Conservation (phyloP, 805 yeast genomes). For the Yarrowia hollandica region DNA sequence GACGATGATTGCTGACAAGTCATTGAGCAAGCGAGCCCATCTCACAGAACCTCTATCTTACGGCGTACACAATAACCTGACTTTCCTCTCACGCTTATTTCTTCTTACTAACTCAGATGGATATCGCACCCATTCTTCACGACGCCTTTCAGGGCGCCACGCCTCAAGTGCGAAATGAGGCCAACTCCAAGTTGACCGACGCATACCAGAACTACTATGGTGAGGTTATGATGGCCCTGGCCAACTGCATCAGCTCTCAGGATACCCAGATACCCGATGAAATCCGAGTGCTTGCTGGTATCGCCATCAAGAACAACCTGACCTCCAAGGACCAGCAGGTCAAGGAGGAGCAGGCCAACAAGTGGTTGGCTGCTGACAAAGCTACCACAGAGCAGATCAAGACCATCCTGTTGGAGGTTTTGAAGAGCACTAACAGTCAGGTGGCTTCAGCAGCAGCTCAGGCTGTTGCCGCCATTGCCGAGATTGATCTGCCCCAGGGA, state of each 20-base stretch:
- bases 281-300: conserved; percentile 88
- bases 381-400: conserved; percentile 64
- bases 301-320: conserved; percentile 82
- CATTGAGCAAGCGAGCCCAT: too few relatives aligned
- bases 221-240: conserved; percentile 67
- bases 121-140: conserved; percentile 71
- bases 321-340: conserved; percentile 74
- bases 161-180: conserved; percentile 53
- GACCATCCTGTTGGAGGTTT: conserved; percentile 56
- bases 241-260: conserved; percentile 68
- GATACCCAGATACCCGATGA: conserved; percentile 56
- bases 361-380: conserved; percentile 69
- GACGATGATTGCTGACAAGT: too few relatives aligned
- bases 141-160: conserved; percentile 69
- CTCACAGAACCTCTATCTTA: too few relatives aligned
- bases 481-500: conserved; percentile 81
- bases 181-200: conserved; percentile 72
- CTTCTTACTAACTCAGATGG: conserved; percentile 39
- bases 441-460: conserved; percentile 91
- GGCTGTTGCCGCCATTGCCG: conserved; percentile 95
- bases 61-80: too few relatives aligned
- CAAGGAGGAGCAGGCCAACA: conserved; percentile 58
- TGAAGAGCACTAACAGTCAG: conserved; percentile 65
- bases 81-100: too few relatives aligned
- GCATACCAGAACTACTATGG: conserved; percentile 74